These are phyloP conservation scores for Adansonia digitata DNA, from an alignment of 345 rosid genomes.

Conservation along the genomic window DNA sequence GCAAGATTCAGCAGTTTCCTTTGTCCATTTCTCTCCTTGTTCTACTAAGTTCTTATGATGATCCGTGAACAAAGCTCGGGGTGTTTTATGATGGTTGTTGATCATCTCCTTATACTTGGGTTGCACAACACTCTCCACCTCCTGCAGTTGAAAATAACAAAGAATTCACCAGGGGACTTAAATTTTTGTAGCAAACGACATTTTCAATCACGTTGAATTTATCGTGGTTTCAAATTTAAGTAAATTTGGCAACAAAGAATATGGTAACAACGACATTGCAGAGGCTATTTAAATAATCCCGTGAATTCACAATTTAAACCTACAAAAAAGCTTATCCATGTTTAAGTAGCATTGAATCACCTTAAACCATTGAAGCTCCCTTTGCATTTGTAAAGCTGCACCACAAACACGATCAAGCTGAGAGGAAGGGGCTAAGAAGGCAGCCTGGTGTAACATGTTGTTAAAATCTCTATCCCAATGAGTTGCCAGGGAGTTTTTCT, in stretches of 20 bases:
- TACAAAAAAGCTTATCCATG: neutral
- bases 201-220: too few species aligned
- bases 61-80: constrained; percentile 47
- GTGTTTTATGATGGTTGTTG: constrained; percentile 38
- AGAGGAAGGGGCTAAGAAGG: constrained; percentile 46
- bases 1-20: constrained; percentile 46
- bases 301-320: too few species aligned
- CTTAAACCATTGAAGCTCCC: constrained; percentile 81
- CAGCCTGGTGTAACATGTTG: constrained; percentile 75
- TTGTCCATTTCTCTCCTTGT: constrained; percentile 53
- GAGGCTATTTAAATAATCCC: too few species aligned
- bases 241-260: too few species aligned
- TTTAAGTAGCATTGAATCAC: constrained; percentile 20
- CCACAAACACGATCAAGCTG: constrained; percentile 59
- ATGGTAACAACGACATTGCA: too few species aligned
- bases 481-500: constrained; percentile 45
- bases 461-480: constrained; percentile 36
- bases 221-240: too few species aligned
- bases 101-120: constrained; percentile 59
- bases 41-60: constrained; percentile 40
- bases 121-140: constrained; percentile 63
- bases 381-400: constrained; percentile 78
- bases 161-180: too few species aligned
- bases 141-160: constrained; percentile 25
- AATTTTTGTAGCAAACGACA: too few species aligned